Evolutionary conservation across 2,329 filamentous ascomycete species (phyloP).

Genomic region (Fonsecaea pedrosoi): DNA sequence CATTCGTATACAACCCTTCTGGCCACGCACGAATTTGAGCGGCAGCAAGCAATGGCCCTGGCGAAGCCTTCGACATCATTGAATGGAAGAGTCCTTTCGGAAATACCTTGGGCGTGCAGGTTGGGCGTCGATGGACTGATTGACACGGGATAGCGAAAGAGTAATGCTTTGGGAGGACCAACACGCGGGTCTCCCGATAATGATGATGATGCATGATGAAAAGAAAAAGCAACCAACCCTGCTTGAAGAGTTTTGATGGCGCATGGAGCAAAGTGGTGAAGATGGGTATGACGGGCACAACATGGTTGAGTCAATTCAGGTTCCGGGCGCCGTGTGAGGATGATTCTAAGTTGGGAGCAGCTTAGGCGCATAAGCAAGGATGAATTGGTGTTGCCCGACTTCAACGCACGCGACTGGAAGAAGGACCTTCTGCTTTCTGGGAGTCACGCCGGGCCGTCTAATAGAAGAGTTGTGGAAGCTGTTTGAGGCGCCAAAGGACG

Average conservation of each 20-base stretch:
- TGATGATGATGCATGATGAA: slow-evolving; percentile 1
- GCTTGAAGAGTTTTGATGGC: neutral
- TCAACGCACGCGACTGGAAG: neutral
- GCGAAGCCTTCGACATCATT: slow-evolving; percentile 2
- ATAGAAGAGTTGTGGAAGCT: neutral
- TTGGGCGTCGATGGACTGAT: neutral
- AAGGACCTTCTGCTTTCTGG: neutral
- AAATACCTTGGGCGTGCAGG: neutral
- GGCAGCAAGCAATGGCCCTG: neutral
- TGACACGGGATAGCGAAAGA: neutral
- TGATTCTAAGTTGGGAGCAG: neutral
- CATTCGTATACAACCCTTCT: neutral
- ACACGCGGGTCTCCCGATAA: neutral
- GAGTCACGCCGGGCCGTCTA: neutral
- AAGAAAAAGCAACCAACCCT: neutral
- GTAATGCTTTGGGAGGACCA: neutral
- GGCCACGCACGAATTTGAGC: neutral
- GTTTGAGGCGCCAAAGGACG: neutral
- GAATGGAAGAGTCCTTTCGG: neutral
- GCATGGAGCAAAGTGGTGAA: neutral
- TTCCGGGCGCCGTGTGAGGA: neutral
- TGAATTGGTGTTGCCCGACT: neutral
- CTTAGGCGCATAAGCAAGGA: neutral
- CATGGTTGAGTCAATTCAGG: neutral
- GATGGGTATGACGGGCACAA: neutral